phyloP scores from a whole-genome alignment of 768 basidiomycete species.

The Tricholoma sp. region DNA sequence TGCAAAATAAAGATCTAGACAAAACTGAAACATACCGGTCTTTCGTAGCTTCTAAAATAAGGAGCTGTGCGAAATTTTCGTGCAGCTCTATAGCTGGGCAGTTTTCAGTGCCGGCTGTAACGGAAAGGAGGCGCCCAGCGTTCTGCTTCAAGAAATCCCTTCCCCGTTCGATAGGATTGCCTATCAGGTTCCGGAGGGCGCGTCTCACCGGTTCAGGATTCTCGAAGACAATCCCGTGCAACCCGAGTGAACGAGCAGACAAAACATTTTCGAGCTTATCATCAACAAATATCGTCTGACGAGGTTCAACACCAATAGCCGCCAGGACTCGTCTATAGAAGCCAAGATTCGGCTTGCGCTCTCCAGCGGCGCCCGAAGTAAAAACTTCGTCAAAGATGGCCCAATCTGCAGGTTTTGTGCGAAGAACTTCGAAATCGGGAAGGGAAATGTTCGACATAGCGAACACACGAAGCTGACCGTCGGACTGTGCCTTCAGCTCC shows the following conservation, averaged over 20 bases:
- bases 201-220: constrained; percentile 34
- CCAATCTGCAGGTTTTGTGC: constrained; percentile 43
- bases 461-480: constrained; percentile 34
- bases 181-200: constrained; percentile 40
- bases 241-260: constrained; percentile 51
- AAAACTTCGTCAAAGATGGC: constrained; percentile 44
- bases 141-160: constrained; percentile 33
- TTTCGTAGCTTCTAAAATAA: constrained; percentile 49
- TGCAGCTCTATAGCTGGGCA: constrained; percentile 28
- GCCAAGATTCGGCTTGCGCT: constrained; percentile 52
- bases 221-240: constrained; percentile 51
- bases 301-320: constrained; percentile 39
- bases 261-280: constrained; percentile 58
- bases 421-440: constrained; percentile 44
- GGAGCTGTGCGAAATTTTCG: constrained; percentile 57
- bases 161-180: constrained; percentile 42
- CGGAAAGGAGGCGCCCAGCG: constrained; percentile 37
- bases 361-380: constrained; percentile 45
- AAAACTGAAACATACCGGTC: constrained; percentile 28
- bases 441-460: constrained; percentile 59
- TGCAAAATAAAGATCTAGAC: not conserved
- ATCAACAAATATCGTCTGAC: constrained; percentile 49
- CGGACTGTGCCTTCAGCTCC: constrained; percentile 35
- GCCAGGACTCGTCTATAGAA: constrained; percentile 47
- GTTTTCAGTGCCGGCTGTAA: constrained; percentile 31